Evolutionary conservation across 192 early-diverging fungal genomes (phyloP).

Genomic region (Blastocladiella britannica): DNA sequence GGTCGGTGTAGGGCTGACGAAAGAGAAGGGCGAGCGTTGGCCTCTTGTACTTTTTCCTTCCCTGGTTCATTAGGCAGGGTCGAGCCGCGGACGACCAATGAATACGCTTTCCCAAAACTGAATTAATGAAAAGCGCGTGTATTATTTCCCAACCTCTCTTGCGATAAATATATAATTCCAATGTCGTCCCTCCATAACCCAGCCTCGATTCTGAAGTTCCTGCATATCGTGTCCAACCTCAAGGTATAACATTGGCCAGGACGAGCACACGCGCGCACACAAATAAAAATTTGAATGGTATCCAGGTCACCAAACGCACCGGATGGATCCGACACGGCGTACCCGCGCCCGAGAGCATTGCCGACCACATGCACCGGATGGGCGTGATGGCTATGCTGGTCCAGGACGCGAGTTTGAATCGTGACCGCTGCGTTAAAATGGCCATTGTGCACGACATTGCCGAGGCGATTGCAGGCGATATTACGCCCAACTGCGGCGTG

Average conservation of each 20-base stretch:
- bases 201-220: constrained; percentile 32
- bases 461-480: constrained; percentile 72
- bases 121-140: background rate
- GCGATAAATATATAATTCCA: background rate
- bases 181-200: background rate
- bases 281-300: background rate
- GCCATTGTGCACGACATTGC: constrained; percentile 82
- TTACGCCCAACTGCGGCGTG: constrained; percentile 63
- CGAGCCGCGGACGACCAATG: too few relatives aligned
- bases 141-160: background rate
- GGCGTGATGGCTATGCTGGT: constrained; percentile 66
- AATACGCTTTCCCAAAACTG: too few relatives aligned
- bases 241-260: constrained; percentile 26
- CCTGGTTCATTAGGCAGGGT: background rate
- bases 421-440: constrained; percentile 65
- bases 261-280: background rate
- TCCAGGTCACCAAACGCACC: constrained; percentile 68
- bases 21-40: background rate
- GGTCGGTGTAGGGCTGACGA: background rate
- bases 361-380: constrained; percentile 95
- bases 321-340: constrained; percentile 70
- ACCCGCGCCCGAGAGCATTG: constrained; percentile 56
- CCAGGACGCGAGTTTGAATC: constrained; percentile 43
- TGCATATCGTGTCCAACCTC: constrained; percentile 60
- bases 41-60: background rate